Percentiles rank a stretch among this genome's conserved stretches.
Evolutionary conservation across 2,329 filamentous ascomycete genomes (phyloP).

Genomic region (Xylariaceae sp.): DNA sequence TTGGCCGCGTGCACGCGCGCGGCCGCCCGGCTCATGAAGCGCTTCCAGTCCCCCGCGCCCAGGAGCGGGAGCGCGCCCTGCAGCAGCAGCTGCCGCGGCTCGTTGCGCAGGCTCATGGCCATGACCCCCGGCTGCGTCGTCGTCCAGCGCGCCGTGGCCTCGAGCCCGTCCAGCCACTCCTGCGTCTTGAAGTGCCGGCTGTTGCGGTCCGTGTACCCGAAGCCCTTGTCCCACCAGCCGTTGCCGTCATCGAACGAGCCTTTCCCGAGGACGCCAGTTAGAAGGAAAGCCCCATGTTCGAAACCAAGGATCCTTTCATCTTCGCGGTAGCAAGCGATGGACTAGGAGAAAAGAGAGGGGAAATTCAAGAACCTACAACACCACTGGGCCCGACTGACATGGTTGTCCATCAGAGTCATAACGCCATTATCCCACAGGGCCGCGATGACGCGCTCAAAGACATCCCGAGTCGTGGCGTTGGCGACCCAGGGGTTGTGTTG

Average conservation of each 20-base stretch:
- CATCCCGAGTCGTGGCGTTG: constrained; percentile 40
- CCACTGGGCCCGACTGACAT: constrained; percentile 53
- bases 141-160: constrained; percentile 45
- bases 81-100: constrained; percentile 41
- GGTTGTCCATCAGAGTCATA: constrained; percentile 56
- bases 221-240: constrained; percentile 50
- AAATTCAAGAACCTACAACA: constrained; percentile 46
- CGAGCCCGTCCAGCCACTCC: constrained; percentile 45
- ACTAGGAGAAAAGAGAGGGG: too few species aligned
- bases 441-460: constrained; percentile 47
- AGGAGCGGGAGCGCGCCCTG: constrained; percentile 36
- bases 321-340: too few species aligned
- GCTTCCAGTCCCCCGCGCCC: constrained; percentile 42
- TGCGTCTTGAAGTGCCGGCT: constrained; percentile 46
- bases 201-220: constrained; percentile 40
- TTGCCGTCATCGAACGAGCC: constrained; percentile 45
- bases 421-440: constrained; percentile 43
- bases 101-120: constrained; percentile 51
- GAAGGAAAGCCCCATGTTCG: too few species aligned
- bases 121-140: constrained; percentile 40
- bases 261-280: too few species aligned
- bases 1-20: constrained; percentile 42
- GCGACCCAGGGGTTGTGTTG: constrained; percentile 38
- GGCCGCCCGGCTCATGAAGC: constrained; percentile 39
- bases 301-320: too few species aligned